Evolutionary conservation across 106 monocot species (phyloP), one percentile per base, ranked within the genome.

Genomic region (Acorus calamus): DNA sequence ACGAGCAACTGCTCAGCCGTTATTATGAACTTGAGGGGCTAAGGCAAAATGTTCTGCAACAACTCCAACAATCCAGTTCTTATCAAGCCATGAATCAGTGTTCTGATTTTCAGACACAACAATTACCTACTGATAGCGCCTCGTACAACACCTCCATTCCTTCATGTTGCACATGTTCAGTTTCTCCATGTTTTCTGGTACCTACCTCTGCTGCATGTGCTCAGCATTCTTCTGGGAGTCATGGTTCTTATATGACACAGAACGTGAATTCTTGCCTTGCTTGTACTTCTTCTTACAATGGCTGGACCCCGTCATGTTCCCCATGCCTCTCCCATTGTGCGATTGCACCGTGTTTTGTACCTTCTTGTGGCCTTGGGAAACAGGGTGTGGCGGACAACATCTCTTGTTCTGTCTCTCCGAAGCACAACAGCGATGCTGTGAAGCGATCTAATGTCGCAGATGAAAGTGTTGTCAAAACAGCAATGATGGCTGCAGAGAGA

Each of bases 1-100:
- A 78, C 69, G 65, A 68, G 51, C 60, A 83, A 50, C 59, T 90
- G 66, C 50, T 83, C 11, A 75, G 61, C 55, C 77, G 78, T 45
- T 90, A 83, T 52, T 78, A 90, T 78, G 83, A 85, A 70, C 72
- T 90, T 52, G 86, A 90, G 65, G 80, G 80, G 42, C 69, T 76
- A 69, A 86, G 70, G 55, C 79, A 80, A 56, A 80, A 62, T 11
- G 46, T 90, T 63, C 60, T 76, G 9, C 70, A 80, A 73, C 85
- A 80, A 62, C 82, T 90, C 74, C 66, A 80, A 44, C 70, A 75
- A 62, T 55, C 66, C 55, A 70, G 71, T 76, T 78, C 70, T 64
- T 75, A 61, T 14, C 70, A 71, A 66, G 65, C 64, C 52, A 66
- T 50, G 11, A 48, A n/a, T 6, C 70, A 66, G 60, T 48, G 53